Conservation (phyloP, 2,329 filamentous ascomycete genomes). For the Stromatinia cepivora region DNA sequence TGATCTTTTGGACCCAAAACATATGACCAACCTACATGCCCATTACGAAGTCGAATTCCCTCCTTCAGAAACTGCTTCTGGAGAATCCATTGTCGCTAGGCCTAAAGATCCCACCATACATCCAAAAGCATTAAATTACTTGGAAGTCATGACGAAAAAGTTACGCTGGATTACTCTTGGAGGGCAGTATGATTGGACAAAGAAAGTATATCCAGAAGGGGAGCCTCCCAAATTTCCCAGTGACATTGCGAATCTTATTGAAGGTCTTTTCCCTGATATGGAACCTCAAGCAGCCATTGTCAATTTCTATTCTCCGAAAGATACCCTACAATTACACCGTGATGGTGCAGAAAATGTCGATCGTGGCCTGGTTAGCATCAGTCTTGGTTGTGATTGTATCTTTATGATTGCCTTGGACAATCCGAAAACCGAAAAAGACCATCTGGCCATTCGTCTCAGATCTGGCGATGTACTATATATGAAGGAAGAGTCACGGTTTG, state of each 20-base stretch:
- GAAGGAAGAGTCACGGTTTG: slow-evolving; percentile 76
- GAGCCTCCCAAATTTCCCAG: slow-evolving; percentile 69
- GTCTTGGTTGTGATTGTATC: slow-evolving; percentile 84
- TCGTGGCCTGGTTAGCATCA: slow-evolving; percentile 78
- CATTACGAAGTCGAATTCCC: slow-evolving; percentile 74
- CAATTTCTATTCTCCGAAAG: slow-evolving; percentile 87
- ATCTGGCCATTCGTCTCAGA: slow-evolving; percentile 64
- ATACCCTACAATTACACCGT: slow-evolving; percentile 88
- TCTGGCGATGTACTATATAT: slow-evolving; percentile 93
- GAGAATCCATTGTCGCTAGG: slow-evolving; percentile 51
- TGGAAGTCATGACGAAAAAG: slow-evolving; percentile 72
- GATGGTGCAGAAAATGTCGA: slow-evolving; percentile 88
- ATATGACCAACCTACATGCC: slow-evolving; percentile 88
- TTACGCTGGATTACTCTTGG: slow-evolving; percentile 94
- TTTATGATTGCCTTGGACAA: slow-evolving; percentile 73
- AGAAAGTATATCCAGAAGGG: slow-evolving; percentile 74
- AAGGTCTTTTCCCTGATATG: slow-evolving; percentile 72
- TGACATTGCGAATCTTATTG: slow-evolving; percentile 69
- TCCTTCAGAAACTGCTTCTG: not conserved
- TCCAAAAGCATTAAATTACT: slow-evolving; percentile 63
- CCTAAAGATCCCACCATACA: slow-evolving; percentile 76
- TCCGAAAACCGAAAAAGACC: slow-evolving; percentile 42
- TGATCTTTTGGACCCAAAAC: slow-evolving; percentile 69
- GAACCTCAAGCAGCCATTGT: slow-evolving; percentile 86
- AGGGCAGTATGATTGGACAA: slow-evolving; percentile 95